A percentile compares a stretch with the other conserved stretches of the same genome.
These are phyloP conservation scores for Sarocladiaceae sp. DNA, from an alignment of 2,329 filamentous ascomycete species.

Conservation along the genomic window DNA sequence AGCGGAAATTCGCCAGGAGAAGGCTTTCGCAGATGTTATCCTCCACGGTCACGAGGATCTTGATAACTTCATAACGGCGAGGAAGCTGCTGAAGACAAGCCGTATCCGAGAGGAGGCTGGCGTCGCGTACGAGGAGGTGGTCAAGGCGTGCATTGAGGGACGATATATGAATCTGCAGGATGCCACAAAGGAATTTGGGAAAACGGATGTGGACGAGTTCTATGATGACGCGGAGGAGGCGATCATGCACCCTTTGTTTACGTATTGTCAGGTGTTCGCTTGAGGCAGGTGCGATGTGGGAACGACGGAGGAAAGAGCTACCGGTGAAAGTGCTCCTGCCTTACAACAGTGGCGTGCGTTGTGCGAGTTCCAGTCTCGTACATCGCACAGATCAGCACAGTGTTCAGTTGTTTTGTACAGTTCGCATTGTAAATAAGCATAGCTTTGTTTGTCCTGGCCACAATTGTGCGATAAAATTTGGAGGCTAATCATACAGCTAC, in stretches of 20 bases:
- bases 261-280: background rate
- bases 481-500: too few relatives aligned
- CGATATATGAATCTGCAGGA: background rate
- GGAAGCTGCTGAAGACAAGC: background rate
- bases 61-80: background rate
- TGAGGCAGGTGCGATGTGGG: background rate
- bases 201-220: background rate
- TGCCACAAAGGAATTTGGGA: background rate
- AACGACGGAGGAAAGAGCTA: background rate
- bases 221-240: constrained; percentile 2
- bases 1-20: background rate
- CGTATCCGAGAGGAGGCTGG: background rate
- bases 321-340: too few relatives aligned
- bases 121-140: background rate
- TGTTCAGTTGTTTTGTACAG: too few relatives aligned
- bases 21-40: background rate
- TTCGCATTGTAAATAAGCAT: too few relatives aligned
- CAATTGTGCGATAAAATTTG: too few relatives aligned
- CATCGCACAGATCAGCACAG: too few relatives aligned
- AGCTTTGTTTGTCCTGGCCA: too few relatives aligned
- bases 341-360: background rate
- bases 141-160: constrained; percentile 1
- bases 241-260: constrained; percentile 5
- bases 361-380: too few relatives aligned
- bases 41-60: background rate